These are phyloP conservation scores for Starmerella kuoi DNA, from an alignment of 805 yeast genomes.

Conservation along the genomic window DNA sequence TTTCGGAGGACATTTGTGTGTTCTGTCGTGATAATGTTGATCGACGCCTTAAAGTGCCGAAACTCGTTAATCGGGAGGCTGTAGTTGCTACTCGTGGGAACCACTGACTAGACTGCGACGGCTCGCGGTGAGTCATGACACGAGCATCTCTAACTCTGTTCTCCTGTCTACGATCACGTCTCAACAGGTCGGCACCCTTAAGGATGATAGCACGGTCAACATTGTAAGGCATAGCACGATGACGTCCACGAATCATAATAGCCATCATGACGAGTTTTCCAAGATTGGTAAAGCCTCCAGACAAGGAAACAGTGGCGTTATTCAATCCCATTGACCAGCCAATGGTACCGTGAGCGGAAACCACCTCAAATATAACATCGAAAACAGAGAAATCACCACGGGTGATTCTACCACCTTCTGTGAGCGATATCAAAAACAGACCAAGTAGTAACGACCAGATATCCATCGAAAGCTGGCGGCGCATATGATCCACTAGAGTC, in stretches of 20 bases:
- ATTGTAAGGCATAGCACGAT: conserved; percentile 88
- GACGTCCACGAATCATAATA: conserved; percentile 88
- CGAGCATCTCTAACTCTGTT: conserved; percentile 18
- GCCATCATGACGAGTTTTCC: conserved; percentile 79
- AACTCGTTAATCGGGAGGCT: conserved; percentile 15
- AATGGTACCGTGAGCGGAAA: conserved; percentile 93
- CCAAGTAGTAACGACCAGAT: conserved; percentile 88
- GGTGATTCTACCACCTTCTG: conserved; percentile 55
- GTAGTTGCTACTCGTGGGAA: conserved; percentile 20
- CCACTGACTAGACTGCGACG: conserved; percentile 15
- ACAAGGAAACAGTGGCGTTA: conserved; percentile 50
- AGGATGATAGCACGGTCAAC: conserved; percentile 88
- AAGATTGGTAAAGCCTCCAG: conserved; percentile 55
- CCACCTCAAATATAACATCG: conserved; percentile 69
- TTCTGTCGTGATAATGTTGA: conserved; percentile 1
- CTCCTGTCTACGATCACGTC: conserved; percentile 23
- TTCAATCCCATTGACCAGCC: conserved; percentile 86
- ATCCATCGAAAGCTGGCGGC: conserved; percentile 87
- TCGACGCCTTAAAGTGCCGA: conserved; percentile 15
- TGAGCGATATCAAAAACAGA: conserved; percentile 71
- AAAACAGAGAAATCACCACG: conserved; percentile 31
- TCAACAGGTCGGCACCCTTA: conserved; percentile 44
- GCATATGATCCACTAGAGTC: conserved; percentile 46
- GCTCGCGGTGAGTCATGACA: conserved; percentile 12
- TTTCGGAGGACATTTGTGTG: no score